These are phyloP conservation scores for Pseudopithomyces chartarum DNA, from an alignment of 2,329 filamentous ascomycete species.

Conservation along the genomic window DNA sequence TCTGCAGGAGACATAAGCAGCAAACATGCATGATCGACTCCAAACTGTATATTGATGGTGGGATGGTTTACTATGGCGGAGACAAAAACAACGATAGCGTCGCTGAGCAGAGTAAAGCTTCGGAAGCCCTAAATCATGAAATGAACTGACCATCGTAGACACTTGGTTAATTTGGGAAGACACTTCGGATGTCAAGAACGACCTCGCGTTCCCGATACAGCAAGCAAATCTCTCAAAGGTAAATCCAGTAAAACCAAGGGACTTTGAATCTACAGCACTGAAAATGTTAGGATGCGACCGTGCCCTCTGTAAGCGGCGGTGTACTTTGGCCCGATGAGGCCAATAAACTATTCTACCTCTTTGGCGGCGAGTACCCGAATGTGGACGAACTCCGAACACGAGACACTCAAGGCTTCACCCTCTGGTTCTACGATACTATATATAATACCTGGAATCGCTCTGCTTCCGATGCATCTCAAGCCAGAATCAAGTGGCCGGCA, in stretches of 20 bases:
- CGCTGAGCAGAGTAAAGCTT: slow-evolving; percentile 59
- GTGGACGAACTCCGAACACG: slow-evolving; percentile 46
- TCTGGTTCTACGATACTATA: slow-evolving; percentile 62
- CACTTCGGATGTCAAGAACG: slow-evolving; percentile 41
- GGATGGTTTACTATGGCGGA: slow-evolving; percentile 56
- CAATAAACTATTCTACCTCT: slow-evolving; percentile 66
- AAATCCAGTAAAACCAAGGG: slow-evolving; percentile 58
- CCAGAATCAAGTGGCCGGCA: slow-evolving; percentile 18
- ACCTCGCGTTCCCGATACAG: slow-evolving; percentile 15
- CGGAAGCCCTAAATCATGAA: neutral
- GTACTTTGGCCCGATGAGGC: slow-evolving; percentile 62
- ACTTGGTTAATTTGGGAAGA: slow-evolving; percentile 60
- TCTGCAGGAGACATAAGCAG: slow-evolving; percentile 49
- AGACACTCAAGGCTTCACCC: slow-evolving; percentile 17
- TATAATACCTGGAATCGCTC: slow-evolving; percentile 59
- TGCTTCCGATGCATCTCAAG: slow-evolving; percentile 28
- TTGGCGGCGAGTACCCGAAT: slow-evolving; percentile 58
- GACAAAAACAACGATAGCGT: slow-evolving; percentile 50
- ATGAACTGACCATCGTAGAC: slow-evolving; percentile 42
- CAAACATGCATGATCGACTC: slow-evolving; percentile 63
- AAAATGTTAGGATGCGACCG: slow-evolving; percentile 32
- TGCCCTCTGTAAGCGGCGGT: slow-evolving; percentile 41
- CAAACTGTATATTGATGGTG: slow-evolving; percentile 63
- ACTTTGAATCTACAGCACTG: slow-evolving; percentile 47
- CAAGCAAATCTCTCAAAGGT: slow-evolving; percentile 20